These are phyloP conservation scores for Dactylellina parvicollis DNA, from an alignment of 2,329 filamentous ascomycete species.

Conservation along the genomic window DNA sequence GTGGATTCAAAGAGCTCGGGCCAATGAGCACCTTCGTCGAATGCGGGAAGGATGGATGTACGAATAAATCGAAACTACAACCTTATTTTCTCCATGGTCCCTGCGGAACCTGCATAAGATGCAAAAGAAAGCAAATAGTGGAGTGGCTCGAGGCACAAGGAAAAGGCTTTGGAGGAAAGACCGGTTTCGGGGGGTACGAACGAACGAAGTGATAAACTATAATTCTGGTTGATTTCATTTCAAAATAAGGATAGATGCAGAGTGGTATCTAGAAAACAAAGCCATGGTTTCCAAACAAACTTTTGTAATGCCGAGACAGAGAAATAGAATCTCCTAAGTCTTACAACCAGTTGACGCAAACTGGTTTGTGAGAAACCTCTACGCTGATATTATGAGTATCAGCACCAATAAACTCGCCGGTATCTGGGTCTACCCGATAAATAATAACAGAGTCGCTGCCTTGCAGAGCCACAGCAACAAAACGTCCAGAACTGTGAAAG, in stretches of 20 bases:
- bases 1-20: constrained; percentile 31
- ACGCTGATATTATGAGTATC: constrained; percentile 12
- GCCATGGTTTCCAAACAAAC: no score
- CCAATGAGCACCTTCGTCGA: constrained; percentile 4
- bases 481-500: constrained; percentile 71
- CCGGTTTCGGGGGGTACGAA: constrained; percentile 35
- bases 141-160: constrained; percentile 22
- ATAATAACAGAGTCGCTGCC: constrained; percentile 70
- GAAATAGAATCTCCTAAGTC: neutral
- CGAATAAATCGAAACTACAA: constrained; percentile 11
- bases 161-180: constrained; percentile 23
- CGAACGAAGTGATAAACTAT: constrained; percentile 14
- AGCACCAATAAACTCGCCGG: constrained; percentile 66
- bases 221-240: no score
- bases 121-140: constrained; percentile 1
- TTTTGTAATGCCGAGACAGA: no score
- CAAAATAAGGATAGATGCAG: no score
- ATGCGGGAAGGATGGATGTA: constrained; percentile 11
- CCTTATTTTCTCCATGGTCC: constrained; percentile 8
- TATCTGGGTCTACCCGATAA: constrained; percentile 69
- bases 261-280: no score
- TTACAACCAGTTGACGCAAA: constrained; percentile 43
- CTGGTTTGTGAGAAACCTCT: constrained; percentile 7
- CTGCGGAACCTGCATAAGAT: constrained; percentile 32
- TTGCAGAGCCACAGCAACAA: constrained; percentile 75